Evolutionary conservation across 2,329 filamentous ascomycete genomes (phyloP).

Genomic region (Stemphylium lycopersici): DNA sequence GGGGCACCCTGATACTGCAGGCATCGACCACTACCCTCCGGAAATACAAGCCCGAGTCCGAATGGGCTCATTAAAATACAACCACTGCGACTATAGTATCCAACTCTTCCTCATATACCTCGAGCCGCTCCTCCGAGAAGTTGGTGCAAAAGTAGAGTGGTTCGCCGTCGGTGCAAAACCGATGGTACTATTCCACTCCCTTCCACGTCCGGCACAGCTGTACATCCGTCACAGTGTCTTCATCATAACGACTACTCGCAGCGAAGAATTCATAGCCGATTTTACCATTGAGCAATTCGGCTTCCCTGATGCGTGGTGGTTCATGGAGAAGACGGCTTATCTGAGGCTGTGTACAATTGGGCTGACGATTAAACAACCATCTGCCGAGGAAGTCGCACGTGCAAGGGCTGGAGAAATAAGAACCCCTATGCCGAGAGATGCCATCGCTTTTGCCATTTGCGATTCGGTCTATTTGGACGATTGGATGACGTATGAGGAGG

Average conservation of each 20-base stretch:
- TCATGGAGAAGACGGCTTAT: conserved; percentile 5
- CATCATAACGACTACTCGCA: background rate
- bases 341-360: background rate
- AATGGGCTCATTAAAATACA: background rate
- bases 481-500: too few relatives aligned
- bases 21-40: background rate
- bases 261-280: conserved; percentile 10
- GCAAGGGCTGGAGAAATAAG: background rate
- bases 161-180: background rate
- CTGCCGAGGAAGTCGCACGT: background rate
- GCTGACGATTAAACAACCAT: background rate
- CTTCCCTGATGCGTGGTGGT: background rate
- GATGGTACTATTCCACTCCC: background rate
- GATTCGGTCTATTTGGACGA: too few relatives aligned
- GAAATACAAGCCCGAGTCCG: background rate
- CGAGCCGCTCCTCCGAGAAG: background rate
- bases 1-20: background rate
- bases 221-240: conserved; percentile 10
- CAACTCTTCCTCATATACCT: background rate
- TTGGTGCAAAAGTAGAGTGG: background rate
- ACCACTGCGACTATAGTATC: conserved; percentile 10
- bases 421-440: too few relatives aligned
- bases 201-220: background rate
- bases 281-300: conserved; percentile 14
- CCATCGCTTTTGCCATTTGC: too few relatives aligned